These are phyloP conservation scores for Kodamaea arcana DNA, from an alignment of 1,139 yeast species.

Conservation along the genomic window DNA sequence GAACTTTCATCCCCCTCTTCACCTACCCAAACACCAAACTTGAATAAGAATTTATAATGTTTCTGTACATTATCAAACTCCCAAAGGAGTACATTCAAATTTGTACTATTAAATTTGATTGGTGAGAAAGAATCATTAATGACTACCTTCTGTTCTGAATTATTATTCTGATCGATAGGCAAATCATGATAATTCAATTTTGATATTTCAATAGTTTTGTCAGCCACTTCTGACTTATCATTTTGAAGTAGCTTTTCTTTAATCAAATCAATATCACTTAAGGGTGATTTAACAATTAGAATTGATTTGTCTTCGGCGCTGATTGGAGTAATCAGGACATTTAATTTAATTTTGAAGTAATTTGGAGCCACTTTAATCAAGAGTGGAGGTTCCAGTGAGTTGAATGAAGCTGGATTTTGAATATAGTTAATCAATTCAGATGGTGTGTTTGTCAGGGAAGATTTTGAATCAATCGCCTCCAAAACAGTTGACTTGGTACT, in stretches of 20 bases:
- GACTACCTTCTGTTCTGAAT: slow-evolving; percentile 22
- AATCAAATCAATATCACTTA: slow-evolving; percentile 11
- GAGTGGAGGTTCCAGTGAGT: slow-evolving; percentile 24
- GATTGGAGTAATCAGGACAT: slow-evolving; percentile 19
- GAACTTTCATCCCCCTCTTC: neutral
- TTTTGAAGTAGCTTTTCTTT: slow-evolving; percentile 6
- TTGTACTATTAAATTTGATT: slow-evolving; percentile 15
- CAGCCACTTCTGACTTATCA: slow-evolving; percentile 2
- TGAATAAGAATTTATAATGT: slow-evolving; percentile 21
- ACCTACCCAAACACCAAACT: slow-evolving; percentile 31
- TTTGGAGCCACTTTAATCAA: slow-evolving; percentile 23
- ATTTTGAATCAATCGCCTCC: too few relatives aligned
- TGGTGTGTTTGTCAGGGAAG: slow-evolving; percentile 7
- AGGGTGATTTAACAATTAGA: slow-evolving; percentile 25
- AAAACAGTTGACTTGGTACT: slow-evolving; percentile 14
- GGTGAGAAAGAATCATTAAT: slow-evolving; percentile 29
- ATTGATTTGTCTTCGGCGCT: slow-evolving; percentile 15
- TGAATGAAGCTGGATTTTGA: slow-evolving; percentile 16
- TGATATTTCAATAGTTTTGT: slow-evolving; percentile 21
- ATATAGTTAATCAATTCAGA: slow-evolving; percentile 21
- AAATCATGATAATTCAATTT: slow-evolving; percentile 24
- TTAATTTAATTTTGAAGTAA: slow-evolving; percentile 24
- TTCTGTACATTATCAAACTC: slow-evolving; percentile 17
- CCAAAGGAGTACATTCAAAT: slow-evolving; percentile 30
- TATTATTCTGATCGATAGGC: slow-evolving; percentile 21